Evolutionary conservation across 805 yeast genomes (phyloP), one percentile per base, ranked within the genome.

Genomic region (Cyberlindnera maritima): DNA sequence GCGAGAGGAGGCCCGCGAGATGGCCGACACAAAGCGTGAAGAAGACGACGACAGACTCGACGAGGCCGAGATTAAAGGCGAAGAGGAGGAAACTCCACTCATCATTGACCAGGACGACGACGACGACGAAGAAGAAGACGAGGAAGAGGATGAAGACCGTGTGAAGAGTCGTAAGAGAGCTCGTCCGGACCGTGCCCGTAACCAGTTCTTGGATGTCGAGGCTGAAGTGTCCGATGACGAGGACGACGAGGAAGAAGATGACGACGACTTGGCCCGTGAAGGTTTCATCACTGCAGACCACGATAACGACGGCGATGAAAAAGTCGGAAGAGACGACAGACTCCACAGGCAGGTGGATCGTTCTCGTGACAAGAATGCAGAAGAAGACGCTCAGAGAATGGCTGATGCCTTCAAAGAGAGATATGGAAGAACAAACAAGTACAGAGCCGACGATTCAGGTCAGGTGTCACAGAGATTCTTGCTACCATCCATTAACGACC

Each of bases 201-300:
- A 92, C 66, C 91, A 86, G 74, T 94, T 59, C 52, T 49, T 94
- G 69, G 99, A 94, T 87, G 96, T 94, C 45, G 98, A 94, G 74
- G 99, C 97, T 49, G 98, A 92, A 66, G 99, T 94, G 48, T 96
- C 92, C 66, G 98, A 92, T 51, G 98, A 94, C 56, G 98, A 94
- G 46, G 98, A 92, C 55, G 92, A 89, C 52, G 98, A 91, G 51
- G 98, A 90, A 40, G 98, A 92, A 53, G 98, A 85, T 56, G 88
- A 82, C 56, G 91, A 95, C n/a, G 97, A 87, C 53, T 70, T 88
- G 26, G 80, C 85, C 38, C 80, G 89, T 59, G 95, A 85, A 63
- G 92, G 89, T 61, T 87, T 87, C 62, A 81, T 87, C 54, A 81
- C 88, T 2, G 87, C 80, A 53, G 96, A 88, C 54, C 49, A 49